Percentiles rank a stretch among this genome's conserved stretches.
Evolutionary conservation across 2,329 filamentous ascomycete genomes (phyloP).

Genomic region (Pseudogymnoascus sp.): DNA sequence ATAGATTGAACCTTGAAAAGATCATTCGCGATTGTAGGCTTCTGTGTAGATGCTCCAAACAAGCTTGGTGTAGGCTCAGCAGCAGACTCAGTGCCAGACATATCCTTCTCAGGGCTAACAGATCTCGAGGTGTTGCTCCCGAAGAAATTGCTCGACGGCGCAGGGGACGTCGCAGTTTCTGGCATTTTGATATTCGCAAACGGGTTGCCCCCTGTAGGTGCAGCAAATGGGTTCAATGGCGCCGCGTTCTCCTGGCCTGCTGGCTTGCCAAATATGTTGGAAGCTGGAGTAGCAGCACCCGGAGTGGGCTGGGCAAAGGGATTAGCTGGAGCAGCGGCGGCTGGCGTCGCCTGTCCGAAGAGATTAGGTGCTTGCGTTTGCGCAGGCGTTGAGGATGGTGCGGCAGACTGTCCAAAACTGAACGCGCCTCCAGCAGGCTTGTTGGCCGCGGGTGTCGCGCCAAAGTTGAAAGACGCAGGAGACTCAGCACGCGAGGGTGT

Average conservation of each 20-base stretch:
- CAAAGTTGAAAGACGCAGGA: neutral
- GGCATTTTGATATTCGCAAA: neutral
- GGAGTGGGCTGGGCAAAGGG: neutral
- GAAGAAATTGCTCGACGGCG: constrained; percentile 1
- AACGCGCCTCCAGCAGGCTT: constrained; percentile 3
- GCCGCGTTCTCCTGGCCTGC: neutral
- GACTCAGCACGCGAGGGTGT: neutral
- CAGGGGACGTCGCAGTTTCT: neutral
- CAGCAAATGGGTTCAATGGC: neutral
- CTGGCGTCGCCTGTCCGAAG: neutral
- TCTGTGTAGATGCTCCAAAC: neutral
- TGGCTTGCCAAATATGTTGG: constrained; percentile 7
- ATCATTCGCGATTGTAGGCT: neutral
- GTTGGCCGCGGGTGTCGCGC: neutral
- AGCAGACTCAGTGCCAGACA: neutral
- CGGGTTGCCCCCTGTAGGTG: neutral
- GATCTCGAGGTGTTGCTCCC: constrained; percentile 2
- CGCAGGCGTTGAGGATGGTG: neutral
- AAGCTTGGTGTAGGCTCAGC: constrained; percentile 1
- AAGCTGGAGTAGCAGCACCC: neutral
- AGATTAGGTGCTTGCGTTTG: constrained; percentile 1
- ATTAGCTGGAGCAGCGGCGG: neutral
- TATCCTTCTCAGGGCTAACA: constrained; percentile 6
- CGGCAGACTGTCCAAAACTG: neutral
- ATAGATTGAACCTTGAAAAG: neutral